A percentile compares a stretch with the other conserved stretches of the same genome.
Evolutionary conservation across 2,329 filamentous ascomycete genomes (phyloP).

Genomic region (Neonectria neomacrospora): DNA sequence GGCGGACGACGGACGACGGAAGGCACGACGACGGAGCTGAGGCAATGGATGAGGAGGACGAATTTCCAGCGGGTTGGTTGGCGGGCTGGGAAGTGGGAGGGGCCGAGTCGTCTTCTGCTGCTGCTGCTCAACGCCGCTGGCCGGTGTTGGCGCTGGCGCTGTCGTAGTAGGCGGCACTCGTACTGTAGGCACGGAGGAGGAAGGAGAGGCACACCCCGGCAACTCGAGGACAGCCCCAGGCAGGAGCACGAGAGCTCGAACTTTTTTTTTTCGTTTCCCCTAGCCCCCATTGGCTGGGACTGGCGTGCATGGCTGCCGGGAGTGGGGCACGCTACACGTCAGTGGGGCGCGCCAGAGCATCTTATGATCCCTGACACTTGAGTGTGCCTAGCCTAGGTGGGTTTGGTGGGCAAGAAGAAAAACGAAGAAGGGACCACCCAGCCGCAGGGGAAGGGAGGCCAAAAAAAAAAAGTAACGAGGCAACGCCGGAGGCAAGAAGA

Average conservation of each 20-base stretch:
- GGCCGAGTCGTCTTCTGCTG: conserved; percentile 4
- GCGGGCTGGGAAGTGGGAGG: conserved; percentile 14
- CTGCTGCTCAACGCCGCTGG: conserved; percentile 3
- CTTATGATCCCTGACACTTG: conserved; percentile 22
- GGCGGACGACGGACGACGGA: conserved; percentile 5
- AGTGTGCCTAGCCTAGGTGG: conserved; percentile 1
- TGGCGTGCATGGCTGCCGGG: conserved; percentile 49
- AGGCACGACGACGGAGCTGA: conserved; percentile 37
- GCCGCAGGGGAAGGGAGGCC: conserved; percentile 28
- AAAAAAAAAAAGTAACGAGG: conserved; percentile 27
- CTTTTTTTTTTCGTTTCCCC: conserved; percentile 52
- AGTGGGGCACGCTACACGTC: conserved; percentile 49
- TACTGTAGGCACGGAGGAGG: background rate
- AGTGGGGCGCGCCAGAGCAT: conserved; percentile 42
- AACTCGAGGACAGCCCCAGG: conserved; percentile 30
- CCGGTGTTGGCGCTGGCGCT: background rate
- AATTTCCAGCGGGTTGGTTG: conserved; percentile 14
- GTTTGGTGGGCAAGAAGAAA: background rate
- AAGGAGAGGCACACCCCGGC: conserved; percentile 23
- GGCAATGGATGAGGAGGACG: conserved; percentile 41
- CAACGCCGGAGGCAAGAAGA: conserved; percentile 4
- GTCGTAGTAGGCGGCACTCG: background rate
- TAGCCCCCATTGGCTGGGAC: conserved; percentile 48
- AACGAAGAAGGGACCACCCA: conserved; percentile 28
- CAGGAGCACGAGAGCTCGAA: conserved; percentile 51